Conservation (phyloP, 2,329 filamentous ascomycete genomes). For the Fusarium nematophilum region DNA sequence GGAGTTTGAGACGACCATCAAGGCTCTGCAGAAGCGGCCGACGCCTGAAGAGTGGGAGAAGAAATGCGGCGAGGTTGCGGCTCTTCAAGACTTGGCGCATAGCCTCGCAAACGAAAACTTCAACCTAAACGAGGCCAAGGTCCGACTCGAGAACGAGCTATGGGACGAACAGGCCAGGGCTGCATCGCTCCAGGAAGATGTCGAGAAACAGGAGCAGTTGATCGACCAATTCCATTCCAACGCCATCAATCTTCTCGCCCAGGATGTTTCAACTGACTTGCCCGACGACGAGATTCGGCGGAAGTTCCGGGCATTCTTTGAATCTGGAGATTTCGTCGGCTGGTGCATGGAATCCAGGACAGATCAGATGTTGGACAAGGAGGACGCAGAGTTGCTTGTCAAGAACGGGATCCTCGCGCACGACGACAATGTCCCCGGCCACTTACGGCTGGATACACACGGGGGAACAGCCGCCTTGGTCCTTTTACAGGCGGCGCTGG, state of each 20-base stretch:
- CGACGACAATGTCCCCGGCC: background rate
- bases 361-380: background rate
- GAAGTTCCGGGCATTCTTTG: background rate
- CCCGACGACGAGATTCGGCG: conserved; percentile 3
- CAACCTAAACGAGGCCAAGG: no score
- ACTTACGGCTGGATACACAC: background rate
- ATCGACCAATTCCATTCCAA: background rate
- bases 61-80: no score
- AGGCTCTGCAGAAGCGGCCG: no score
- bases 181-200: background rate
- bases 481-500: background rate
- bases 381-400: background rate
- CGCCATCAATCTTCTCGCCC: background rate
- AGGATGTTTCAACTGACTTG: background rate
- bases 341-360: conserved; percentile 1
- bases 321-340: background rate
- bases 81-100: no score
- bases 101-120: no score
- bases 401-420: background rate
- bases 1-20: no score
- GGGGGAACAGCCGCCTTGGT: background rate
- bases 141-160: background rate
- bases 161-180: background rate
- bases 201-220: background rate
- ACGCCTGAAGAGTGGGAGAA: no score